Conservation (phyloP, 257 asterid species). For the Solanum bulbocastanum region DNA sequence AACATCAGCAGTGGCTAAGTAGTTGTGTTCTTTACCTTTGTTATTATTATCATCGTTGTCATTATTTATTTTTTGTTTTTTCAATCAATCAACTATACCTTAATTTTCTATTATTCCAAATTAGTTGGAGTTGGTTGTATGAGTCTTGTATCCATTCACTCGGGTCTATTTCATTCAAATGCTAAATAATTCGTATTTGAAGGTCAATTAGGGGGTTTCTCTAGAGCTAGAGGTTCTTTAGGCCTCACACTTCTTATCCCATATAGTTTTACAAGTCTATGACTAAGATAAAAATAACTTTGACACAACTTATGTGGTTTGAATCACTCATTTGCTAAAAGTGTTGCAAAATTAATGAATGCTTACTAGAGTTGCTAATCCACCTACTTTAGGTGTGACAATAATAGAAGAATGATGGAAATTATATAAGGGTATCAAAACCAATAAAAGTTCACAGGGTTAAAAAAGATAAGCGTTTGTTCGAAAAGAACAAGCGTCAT, state of each 20-base stretch:
- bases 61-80: background rate
- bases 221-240: background rate
- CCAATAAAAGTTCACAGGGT: background rate
- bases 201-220: background rate
- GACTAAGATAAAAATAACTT: background rate
- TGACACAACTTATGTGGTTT: background rate
- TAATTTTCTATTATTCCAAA: background rate
- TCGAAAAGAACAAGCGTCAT: background rate
- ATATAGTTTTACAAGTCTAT: background rate
- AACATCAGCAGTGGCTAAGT: background rate
- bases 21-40: background rate
- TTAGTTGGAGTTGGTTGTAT: background rate
- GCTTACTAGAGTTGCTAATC: background rate
- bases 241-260: background rate
- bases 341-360: background rate
- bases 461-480: background rate
- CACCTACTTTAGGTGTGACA: background rate
- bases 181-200: background rate
- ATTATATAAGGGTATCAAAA: background rate
- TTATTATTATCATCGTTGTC: background rate
- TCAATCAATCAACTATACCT: background rate
- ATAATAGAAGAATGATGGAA: background rate
- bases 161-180: background rate
- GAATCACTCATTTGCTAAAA: background rate
- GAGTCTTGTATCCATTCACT: background rate